Conservation (phyloP, 352 stramenopile species). For the Sclerospora graminicola region DNA sequence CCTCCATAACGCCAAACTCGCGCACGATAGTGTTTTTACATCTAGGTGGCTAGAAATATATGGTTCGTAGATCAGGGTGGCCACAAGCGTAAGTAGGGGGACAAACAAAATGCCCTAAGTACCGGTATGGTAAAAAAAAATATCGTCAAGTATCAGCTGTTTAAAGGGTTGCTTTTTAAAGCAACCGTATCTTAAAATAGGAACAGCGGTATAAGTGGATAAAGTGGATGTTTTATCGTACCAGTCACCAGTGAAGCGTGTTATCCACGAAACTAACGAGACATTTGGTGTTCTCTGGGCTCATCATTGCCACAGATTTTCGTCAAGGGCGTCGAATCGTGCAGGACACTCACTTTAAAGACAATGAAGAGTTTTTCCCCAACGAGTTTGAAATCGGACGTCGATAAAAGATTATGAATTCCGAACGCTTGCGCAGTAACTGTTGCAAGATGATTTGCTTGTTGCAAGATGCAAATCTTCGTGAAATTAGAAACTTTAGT, state of each 20-base stretch:
- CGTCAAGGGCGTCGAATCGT: slow-evolving; percentile 44
- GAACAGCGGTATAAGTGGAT: slow-evolving; percentile 93
- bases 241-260: slow-evolving; percentile 54
- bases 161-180: no score
- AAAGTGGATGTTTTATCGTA: slow-evolving; percentile 83
- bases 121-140: no score
- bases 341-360: slow-evolving; percentile 32
- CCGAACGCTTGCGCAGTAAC: slow-evolving; percentile 82
- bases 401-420: slow-evolving; percentile 93
- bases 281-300: slow-evolving; percentile 58
- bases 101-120: no score
- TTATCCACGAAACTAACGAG: no score
- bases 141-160: no score
- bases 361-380: slow-evolving; percentile 76
- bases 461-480: slow-evolving; percentile 83
- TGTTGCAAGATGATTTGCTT: slow-evolving; percentile 94
- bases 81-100: no score
- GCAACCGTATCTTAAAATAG: no score
- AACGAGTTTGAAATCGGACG: slow-evolving; percentile 87
- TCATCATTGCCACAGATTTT: slow-evolving; percentile 56
- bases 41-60: no score
- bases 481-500: slow-evolving; percentile 55
- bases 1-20: no score
- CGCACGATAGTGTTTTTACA: no score
- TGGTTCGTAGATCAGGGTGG: no score